Percentiles rank a stretch among this genome's conserved stretches.
phyloP scores from a whole-genome alignment of 1,284 basidiomycete genomes.

The Boletus smithii region DNA sequence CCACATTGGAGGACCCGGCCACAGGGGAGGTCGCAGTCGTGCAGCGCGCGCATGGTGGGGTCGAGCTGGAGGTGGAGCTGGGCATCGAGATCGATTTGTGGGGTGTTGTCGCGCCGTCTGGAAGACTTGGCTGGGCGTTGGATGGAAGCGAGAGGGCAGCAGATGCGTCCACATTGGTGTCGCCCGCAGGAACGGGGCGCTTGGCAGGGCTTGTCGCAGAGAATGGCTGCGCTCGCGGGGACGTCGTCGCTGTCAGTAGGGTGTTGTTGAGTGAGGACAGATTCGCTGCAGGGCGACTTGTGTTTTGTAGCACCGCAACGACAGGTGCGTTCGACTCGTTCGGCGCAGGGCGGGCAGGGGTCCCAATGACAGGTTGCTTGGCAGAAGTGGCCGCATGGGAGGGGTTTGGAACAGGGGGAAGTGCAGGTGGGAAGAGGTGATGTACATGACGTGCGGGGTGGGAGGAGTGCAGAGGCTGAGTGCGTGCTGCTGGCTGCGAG shows the following conservation, averaged over 20 bases:
- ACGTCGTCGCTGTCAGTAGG: conserved; percentile 9
- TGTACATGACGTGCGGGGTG: conserved; percentile 59
- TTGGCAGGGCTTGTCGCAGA: conserved; percentile 75
- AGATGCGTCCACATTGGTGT: conserved; percentile 78
- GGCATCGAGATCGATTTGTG: conserved; percentile 20
- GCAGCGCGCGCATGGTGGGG: conserved; percentile 61
- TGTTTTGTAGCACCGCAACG: conserved; percentile 72
- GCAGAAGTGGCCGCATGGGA: conserved; percentile 71
- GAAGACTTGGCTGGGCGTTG: conserved; percentile 56
- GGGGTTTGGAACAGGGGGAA: conserved; percentile 62
- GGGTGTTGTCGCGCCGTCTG: conserved; percentile 43
- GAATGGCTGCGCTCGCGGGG: conserved; percentile 48
- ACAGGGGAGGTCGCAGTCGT: conserved; percentile 79
- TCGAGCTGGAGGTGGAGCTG: conserved; percentile 31
- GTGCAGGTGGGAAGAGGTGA: conserved; percentile 79
- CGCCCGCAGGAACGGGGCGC: conserved; percentile 75
- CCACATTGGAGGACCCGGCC: conserved; percentile 72
- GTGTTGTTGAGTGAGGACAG: conserved; percentile 13
- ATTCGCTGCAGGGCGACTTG: conserved; percentile 44
- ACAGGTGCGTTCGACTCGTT: conserved; percentile 69
- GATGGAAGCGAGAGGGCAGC: conserved; percentile 73
- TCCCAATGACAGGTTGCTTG: conserved; percentile 55
- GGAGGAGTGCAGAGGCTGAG: conserved; percentile 21
- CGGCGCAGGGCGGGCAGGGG: conserved; percentile 71
- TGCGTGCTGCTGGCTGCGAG: conserved; percentile 21